Evolutionary conservation across 345 rosid genomes (phyloP).

Genomic region (Eucalyptus sp.): DNA sequence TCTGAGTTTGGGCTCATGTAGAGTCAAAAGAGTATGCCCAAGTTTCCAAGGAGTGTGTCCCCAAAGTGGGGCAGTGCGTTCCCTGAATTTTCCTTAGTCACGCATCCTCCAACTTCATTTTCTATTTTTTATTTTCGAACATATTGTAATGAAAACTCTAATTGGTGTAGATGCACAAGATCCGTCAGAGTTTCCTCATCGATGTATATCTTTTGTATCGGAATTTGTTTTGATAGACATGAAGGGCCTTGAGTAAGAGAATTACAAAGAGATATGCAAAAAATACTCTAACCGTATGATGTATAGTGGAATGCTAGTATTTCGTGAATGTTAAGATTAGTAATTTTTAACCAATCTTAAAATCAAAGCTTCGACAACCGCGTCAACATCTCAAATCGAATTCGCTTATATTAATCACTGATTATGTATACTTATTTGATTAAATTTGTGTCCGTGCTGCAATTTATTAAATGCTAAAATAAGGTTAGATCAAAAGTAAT

Average conservation of each 20-base stretch:
- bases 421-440: not conserved
- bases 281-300: not conserved
- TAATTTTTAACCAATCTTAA: not conserved
- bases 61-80: constrained; percentile 11
- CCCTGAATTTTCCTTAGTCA: not conserved
- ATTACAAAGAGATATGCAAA: not conserved
- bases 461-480: not conserved
- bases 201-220: not conserved
- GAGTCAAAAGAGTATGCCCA: constrained; percentile 3
- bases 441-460: not conserved
- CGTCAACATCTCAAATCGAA: not conserved
- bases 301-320: not conserved
- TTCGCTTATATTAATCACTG: not conserved
- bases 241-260: not conserved
- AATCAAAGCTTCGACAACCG: not conserved
- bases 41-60: constrained; percentile 4
- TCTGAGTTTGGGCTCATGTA: not conserved
- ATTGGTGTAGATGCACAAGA: not conserved
- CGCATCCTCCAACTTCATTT: not conserved
- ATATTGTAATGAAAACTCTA: not conserved
- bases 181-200: not conserved
- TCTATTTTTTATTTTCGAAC: not conserved
- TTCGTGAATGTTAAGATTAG: not conserved
- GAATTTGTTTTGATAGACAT: not conserved
- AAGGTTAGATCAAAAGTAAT: not conserved